A percentile compares a stretch with the other conserved stretches of the same genome.
phyloP scores from a whole-genome alignment of 768 basidiomycete genomes.

The Psilocybe cyanescens region DNA sequence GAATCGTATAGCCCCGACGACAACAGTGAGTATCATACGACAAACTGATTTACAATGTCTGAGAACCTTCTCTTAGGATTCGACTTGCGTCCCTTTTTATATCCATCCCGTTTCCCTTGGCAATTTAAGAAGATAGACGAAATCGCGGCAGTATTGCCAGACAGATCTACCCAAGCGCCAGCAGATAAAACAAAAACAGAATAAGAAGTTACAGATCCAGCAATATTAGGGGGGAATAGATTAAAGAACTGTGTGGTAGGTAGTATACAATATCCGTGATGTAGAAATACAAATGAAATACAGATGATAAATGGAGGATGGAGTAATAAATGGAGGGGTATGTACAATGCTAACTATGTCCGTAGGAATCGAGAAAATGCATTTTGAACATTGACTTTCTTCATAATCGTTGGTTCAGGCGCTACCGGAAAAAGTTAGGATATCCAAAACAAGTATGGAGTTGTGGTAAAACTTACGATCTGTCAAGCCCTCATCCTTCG shows the following conservation, averaged over 20 bases:
- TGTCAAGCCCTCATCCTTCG: constrained; percentile 82
- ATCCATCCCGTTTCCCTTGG: constrained; percentile 93
- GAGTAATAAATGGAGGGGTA: constrained; percentile 6
- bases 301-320: constrained; percentile 11
- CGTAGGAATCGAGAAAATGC: constrained; percentile 78
- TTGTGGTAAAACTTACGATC: constrained; percentile 64
- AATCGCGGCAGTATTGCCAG: constrained; percentile 75
- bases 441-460: neutral
- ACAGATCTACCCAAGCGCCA: constrained; percentile 51
- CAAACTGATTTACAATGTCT: constrained; percentile 12
- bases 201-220: constrained; percentile 24
- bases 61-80: constrained; percentile 60
- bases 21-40: constrained; percentile 64
- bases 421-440: constrained; percentile 45
- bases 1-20: constrained; percentile 97
- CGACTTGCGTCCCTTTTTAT: constrained; percentile 95
- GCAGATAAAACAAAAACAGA: constrained; percentile 53
- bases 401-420: constrained; percentile 87
- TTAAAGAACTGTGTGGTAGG: constrained; percentile 19
- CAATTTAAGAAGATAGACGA: constrained; percentile 97
- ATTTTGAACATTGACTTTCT: constrained; percentile 80
- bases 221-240: constrained; percentile 11
- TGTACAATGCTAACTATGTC: constrained; percentile 29
- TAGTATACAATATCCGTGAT: constrained; percentile 19
- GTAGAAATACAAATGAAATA: constrained; percentile 28